Evolutionary conservation across 2,329 filamentous ascomycete species (phyloP).

Genomic region (Aspergillus spinulosporus): DNA sequence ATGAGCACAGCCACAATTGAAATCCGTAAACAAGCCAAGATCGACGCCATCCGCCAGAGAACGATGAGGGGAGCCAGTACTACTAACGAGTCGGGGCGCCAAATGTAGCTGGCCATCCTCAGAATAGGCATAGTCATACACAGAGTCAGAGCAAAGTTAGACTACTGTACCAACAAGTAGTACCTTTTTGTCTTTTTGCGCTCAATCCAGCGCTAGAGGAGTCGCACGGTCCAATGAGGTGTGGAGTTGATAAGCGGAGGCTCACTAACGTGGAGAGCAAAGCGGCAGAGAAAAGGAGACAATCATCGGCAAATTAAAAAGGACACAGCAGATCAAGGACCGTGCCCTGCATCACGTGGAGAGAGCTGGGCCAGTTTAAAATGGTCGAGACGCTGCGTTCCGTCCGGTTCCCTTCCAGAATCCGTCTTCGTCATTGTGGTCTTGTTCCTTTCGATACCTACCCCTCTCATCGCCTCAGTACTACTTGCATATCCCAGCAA

Average conservation of each 20-base stretch:
- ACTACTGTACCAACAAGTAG: not conserved
- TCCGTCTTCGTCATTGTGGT: not conserved
- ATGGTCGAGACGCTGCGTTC: slow-evolving; percentile 1
- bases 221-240: slow-evolving; percentile 12
- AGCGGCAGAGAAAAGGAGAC: slow-evolving; percentile 13
- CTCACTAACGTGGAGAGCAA: slow-evolving; percentile 12
- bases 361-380: slow-evolving; percentile 7
- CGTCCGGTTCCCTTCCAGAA: slow-evolving; percentile 2
- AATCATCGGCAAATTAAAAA: slow-evolving; percentile 14
- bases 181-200: slow-evolving; percentile 7
- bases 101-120: slow-evolving; percentile 5
- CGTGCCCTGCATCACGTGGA: slow-evolving; percentile 21
- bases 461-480: not conserved
- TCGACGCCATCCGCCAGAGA: slow-evolving; percentile 15
- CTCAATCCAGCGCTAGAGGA: slow-evolving; percentile 3
- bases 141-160: not conserved
- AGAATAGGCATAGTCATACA: not conserved
- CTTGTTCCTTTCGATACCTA: not conserved
- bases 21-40: slow-evolving; percentile 16
- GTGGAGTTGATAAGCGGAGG: slow-evolving; percentile 4
- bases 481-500: slow-evolving; percentile 15
- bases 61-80: not conserved
- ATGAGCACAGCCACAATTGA: slow-evolving; percentile 18
- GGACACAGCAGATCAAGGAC: slow-evolving; percentile 16
- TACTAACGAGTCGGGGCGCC: slow-evolving; percentile 4